phyloP scores from a whole-genome alignment of 805 yeast species.

The Yamadazyma nakazawae region DNA sequence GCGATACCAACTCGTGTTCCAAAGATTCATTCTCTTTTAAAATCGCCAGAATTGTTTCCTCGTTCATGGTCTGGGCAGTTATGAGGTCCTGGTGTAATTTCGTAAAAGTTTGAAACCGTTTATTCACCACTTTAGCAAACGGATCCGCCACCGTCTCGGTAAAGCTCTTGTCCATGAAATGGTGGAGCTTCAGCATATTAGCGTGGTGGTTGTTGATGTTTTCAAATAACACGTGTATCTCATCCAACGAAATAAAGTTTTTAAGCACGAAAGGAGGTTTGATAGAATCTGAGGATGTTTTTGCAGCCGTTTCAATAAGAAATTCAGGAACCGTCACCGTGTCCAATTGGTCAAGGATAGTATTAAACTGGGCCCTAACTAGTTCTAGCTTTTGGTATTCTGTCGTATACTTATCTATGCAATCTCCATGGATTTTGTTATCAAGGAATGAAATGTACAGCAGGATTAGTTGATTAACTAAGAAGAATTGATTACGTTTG shows the following conservation, averaged over 20 bases:
- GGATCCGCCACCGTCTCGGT: conserved; percentile 17
- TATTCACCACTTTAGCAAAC: conserved; percentile 13
- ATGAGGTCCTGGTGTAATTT: conserved; percentile 19
- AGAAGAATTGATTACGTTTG: conserved; percentile 16
- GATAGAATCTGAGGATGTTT: background rate
- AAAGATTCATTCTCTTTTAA: conserved; percentile 43
- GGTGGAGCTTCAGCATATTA: conserved; percentile 22
- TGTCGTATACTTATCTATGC: conserved; percentile 9
- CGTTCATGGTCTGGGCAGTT: conserved; percentile 17
- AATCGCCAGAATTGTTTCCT: conserved; percentile 20
- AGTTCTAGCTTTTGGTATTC: conserved; percentile 20
- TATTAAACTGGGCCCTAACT: conserved; percentile 22
- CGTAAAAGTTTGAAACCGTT: conserved; percentile 13
- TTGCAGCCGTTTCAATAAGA: conserved; percentile 8
- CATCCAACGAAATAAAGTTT: conserved; percentile 35
- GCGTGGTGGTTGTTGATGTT: conserved; percentile 26
- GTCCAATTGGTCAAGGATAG: conserved; percentile 21
- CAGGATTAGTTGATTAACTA: conserved; percentile 5
- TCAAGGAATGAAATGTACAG: conserved; percentile 12
- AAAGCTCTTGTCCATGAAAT: conserved; percentile 15
- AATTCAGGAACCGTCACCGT: conserved; percentile 28
- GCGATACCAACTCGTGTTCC: conserved; percentile 68
- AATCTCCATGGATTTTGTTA: conserved; percentile 12
- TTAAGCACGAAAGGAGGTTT: conserved; percentile 13
- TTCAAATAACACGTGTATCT: conserved; percentile 22